phyloP scores from a whole-genome alignment of 176 grass and related monocot genomes.

The Otatea glauca region DNA sequence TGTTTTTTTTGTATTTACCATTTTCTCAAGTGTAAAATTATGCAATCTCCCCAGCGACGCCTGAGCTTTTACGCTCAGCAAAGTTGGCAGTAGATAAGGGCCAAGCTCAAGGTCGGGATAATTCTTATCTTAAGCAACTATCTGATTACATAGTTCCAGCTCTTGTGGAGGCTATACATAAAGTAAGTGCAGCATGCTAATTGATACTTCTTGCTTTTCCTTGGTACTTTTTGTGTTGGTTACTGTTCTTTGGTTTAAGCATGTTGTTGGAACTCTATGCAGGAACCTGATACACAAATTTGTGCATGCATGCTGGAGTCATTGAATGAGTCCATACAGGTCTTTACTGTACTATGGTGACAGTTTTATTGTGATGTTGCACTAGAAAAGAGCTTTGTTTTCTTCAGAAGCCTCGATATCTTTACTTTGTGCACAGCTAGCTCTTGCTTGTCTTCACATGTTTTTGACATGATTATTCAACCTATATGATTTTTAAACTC shows the following conservation, averaged over 20 bases:
- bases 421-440: background rate
- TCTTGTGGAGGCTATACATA: conserved; percentile 76
- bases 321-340: conserved; percentile 71
- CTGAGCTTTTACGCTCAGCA: conserved; percentile 76
- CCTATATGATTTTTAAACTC: background rate
- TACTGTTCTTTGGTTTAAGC: conserved; percentile 38
- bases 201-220: conserved; percentile 13
- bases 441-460: conserved; percentile 32
- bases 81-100: conserved; percentile 73
- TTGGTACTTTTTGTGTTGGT: conserved; percentile 24
- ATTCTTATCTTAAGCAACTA: conserved; percentile 74
- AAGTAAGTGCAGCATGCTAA: conserved; percentile 55
- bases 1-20: conserved; percentile 29
- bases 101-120: conserved; percentile 71
- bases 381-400: conserved; percentile 4
- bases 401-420: conserved; percentile 10
- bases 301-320: conserved; percentile 69
- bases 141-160: conserved; percentile 80
- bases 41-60: conserved; percentile 62
- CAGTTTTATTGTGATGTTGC: conserved; percentile 34
- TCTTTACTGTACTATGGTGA: conserved; percentile 34
- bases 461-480: conserved; percentile 35
- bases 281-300: conserved; percentile 87
- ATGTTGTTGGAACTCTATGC: conserved; percentile 43
- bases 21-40: conserved; percentile 8